Evolutionary conservation across 768 basidiomycete genomes (phyloP).

Genomic region (Porpolomopsis calyptriformis): DNA sequence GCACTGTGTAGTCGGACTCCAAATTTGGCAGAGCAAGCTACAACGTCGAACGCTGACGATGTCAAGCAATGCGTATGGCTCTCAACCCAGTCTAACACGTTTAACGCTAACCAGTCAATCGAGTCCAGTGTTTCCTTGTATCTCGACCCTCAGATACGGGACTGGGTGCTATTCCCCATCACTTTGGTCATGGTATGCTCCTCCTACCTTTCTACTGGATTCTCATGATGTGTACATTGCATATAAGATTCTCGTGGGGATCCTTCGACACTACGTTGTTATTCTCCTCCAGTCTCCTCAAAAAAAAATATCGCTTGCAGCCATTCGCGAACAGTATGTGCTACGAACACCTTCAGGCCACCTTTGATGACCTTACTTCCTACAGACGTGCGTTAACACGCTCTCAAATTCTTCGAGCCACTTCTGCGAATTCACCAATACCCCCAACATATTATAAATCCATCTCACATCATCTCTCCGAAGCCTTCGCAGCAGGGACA

Average conservation of each 20-base stretch:
- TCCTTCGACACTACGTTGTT: conserved; percentile 88
- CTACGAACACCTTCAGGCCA: conserved; percentile 10
- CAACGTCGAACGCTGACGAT: conserved; percentile 24
- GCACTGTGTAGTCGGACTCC: too few species aligned
- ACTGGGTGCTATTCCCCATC: conserved; percentile 92
- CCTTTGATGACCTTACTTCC: conserved; percentile 5
- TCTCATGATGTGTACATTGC: background rate
- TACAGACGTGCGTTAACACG: conserved; percentile 66
- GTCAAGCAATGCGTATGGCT: conserved; percentile 37
- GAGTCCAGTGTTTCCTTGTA: conserved; percentile 43
- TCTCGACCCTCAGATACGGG: conserved; percentile 92
- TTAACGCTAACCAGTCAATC: background rate
- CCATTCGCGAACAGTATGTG: conserved; percentile 85
- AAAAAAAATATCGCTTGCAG: conserved; percentile 65
- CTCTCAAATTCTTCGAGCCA: conserved; percentile 74
- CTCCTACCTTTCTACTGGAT: background rate
- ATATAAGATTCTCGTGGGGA: conserved; percentile 76
- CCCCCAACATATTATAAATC: conserved; percentile 62
- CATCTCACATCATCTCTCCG: conserved; percentile 63
- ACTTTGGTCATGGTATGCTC: conserved; percentile 85
- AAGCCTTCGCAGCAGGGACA: conserved; percentile 60
- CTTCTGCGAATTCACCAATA: conserved; percentile 71
- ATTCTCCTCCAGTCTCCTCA: conserved; percentile 74
- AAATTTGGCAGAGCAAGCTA: too few species aligned
- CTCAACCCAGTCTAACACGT: conserved; percentile 1